Percentiles rank a stretch among this genome's conserved stretches.
These are phyloP conservation scores for Boletus speciosus DNA, from an alignment of 768 basidiomycete species.

Conservation along the genomic window DNA sequence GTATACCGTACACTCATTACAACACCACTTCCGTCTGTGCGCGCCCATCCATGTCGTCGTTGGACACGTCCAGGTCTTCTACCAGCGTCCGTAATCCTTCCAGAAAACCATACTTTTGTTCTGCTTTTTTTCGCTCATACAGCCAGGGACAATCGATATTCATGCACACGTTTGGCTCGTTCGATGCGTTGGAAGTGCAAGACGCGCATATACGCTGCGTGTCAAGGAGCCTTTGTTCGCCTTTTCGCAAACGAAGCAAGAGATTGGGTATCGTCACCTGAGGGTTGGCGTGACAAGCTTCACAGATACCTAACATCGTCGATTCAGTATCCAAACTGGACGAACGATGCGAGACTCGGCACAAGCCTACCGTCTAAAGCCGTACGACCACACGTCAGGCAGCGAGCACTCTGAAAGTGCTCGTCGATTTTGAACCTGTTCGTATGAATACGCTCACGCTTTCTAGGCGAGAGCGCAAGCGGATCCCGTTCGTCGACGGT, in stretches of 20 bases:
- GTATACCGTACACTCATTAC: slow-evolving; percentile 1
- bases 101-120: slow-evolving; percentile 36
- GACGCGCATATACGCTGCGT: slow-evolving; percentile 68
- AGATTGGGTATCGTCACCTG: slow-evolving; percentile 57
- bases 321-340: background rate
- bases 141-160: slow-evolving; percentile 86
- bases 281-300: slow-evolving; percentile 49
- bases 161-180: slow-evolving; percentile 68
- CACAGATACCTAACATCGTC: slow-evolving; percentile 54
- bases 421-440: slow-evolving; percentile 61
- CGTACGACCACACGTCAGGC: slow-evolving; percentile 60
- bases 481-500: slow-evolving; percentile 36
- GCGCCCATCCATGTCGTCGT: background rate
- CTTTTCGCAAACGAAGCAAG: slow-evolving; percentile 47
- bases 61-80: slow-evolving; percentile 21
- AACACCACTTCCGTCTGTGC: background rate
- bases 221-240: slow-evolving; percentile 52
- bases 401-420: slow-evolving; percentile 70
- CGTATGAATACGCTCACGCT: slow-evolving; percentile 25
- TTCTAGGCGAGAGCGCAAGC: slow-evolving; percentile 36
- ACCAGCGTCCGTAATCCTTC: slow-evolving; percentile 31
- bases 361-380: slow-evolving; percentile 49
- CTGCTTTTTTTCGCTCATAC: slow-evolving; percentile 64
- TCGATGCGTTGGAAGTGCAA: slow-evolving; percentile 55
- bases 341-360: background rate